Evolutionary conservation across 176 grass and related monocot species (phyloP), one percentile per base, ranked within the genome.

Genomic region (Aegilops umbellulata): DNA sequence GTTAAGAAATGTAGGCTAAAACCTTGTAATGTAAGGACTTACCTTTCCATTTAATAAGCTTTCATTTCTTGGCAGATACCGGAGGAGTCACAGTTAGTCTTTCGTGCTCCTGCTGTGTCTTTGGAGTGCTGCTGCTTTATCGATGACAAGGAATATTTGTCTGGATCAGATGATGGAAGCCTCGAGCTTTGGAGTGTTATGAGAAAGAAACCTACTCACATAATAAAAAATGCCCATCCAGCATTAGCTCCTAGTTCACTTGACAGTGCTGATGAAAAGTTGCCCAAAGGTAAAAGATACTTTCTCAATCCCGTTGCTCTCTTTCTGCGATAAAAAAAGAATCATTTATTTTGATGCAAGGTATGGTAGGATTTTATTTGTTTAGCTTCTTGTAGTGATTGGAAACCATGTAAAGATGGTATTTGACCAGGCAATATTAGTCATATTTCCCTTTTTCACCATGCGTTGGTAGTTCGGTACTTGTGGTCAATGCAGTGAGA

Each of bases 71-170:
- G 10, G 22, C 80, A 94, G 92, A 90, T 94, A 44, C 87, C 87
- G 1, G 92, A 92, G 65, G 92, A 94, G 85, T 90, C 89, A 70
- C 90, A 94, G 60, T 76, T 94, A 61, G 63, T 94, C n/a, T 94
- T 87, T 44, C 90, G 92, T 24, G 92, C 89, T 3, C 84, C 92
- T 78, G 87, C 86, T 17, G 77, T 88, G 47, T 94, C 92, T 66
- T 87, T 94, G 77, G 92, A 94, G 80, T 94, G 92, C 57, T 87
- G 86, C 76, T 94, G 89, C 83, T 94, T 94, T 85, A 89, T 94
- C 23, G 91, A 90, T 74, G 92, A 92, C 53, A 90, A 87, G 29
- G 92, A 94, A 42, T 94, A 85, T 86, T 51, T 94, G 63, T 94
- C 92, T 87, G 92, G 92, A 22, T 94, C 92, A 15, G 92, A 94